These are phyloP conservation scores for Takashimella tepidaria DNA, from an alignment of 1,284 basidiomycete genomes.

Conservation along the genomic window DNA sequence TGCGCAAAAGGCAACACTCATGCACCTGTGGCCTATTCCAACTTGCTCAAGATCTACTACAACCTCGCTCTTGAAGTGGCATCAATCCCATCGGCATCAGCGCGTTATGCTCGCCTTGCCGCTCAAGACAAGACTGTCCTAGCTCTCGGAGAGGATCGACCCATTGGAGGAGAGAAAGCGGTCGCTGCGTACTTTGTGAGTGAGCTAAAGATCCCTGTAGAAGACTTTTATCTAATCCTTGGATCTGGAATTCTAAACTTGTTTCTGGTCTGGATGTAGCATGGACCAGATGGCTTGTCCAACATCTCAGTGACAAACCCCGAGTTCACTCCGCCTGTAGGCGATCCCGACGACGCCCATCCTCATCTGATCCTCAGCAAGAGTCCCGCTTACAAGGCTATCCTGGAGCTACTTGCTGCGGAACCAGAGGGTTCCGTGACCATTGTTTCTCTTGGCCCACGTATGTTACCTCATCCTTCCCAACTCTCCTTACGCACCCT, in stretches of 20 bases:
- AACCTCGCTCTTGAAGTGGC: constrained; percentile 63
- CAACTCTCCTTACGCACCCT: neutral
- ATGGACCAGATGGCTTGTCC: constrained; percentile 72
- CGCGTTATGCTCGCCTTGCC: constrained; percentile 63
- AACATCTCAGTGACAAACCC: constrained; percentile 68
- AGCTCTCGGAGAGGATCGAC: constrained; percentile 62
- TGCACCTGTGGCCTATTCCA: constrained; percentile 51
- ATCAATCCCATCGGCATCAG: constrained; percentile 54
- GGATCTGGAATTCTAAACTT: neutral
- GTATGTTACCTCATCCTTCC: constrained; percentile 29
- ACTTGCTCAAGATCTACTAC: constrained; percentile 74
- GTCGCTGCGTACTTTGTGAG: constrained; percentile 75
- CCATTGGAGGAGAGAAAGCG: constrained; percentile 69
- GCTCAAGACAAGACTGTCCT: constrained; percentile 56
- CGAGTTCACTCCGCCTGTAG: constrained; percentile 56
- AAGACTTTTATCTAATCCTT: neutral
- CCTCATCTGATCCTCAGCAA: constrained; percentile 55
- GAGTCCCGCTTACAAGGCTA: constrained; percentile 59
- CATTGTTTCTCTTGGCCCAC: constrained; percentile 79
- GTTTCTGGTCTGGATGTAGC: constrained; percentile 26
- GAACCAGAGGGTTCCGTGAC: constrained; percentile 64
- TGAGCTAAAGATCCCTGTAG: too few relatives aligned
- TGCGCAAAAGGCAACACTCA: constrained; percentile 62
- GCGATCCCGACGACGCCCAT: constrained; percentile 41
- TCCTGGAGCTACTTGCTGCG: constrained; percentile 60